These are phyloP conservation scores for Collybia sordida DNA, from an alignment of 768 basidiomycete species.

Conservation along the genomic window DNA sequence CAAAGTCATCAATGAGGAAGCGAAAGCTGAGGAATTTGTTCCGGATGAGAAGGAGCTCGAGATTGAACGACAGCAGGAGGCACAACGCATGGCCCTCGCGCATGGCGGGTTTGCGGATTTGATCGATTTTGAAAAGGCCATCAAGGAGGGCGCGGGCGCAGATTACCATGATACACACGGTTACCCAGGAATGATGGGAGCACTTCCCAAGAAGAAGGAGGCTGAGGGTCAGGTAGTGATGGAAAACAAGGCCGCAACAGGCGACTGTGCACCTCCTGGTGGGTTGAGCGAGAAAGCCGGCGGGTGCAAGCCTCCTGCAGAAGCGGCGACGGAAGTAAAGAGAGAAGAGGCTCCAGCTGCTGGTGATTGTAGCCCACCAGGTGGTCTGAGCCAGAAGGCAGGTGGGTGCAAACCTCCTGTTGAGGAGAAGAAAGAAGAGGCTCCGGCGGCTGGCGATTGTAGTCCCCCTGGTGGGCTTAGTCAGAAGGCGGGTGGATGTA, in stretches of 20 bases:
- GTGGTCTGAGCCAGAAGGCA: background rate
- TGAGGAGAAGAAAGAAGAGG: conserved; percentile 9
- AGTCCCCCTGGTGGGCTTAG: conserved; percentile 2
- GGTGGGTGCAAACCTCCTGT: background rate
- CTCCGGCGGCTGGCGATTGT: conserved; percentile 12
- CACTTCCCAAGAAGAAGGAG: conserved; percentile 19
- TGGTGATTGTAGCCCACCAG: conserved; percentile 1
- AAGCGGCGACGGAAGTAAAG: background rate
- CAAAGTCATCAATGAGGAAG: conserved; percentile 35
- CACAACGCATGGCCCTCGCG: conserved; percentile 48
- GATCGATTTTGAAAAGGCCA: conserved; percentile 52
- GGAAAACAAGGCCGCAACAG: background rate
- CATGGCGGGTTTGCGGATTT: conserved; percentile 51
- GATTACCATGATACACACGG: conserved; percentile 45
- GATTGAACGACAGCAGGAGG: conserved; percentile 50
- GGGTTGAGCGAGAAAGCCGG: background rate
- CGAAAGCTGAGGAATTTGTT: conserved; percentile 40
- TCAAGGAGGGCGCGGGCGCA: conserved; percentile 38
- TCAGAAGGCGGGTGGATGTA: conserved; percentile 5
- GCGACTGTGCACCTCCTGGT: conserved; percentile 1
- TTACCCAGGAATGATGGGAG: conserved; percentile 41
- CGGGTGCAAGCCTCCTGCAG: background rate
- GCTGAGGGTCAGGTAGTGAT: background rate
- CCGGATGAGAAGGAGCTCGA: conserved; percentile 42
- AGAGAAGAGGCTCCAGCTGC: conserved; percentile 1